Evolutionary conservation across 129 eudicot species (phyloP).

Genomic region (Pittosporum tobira): DNA sequence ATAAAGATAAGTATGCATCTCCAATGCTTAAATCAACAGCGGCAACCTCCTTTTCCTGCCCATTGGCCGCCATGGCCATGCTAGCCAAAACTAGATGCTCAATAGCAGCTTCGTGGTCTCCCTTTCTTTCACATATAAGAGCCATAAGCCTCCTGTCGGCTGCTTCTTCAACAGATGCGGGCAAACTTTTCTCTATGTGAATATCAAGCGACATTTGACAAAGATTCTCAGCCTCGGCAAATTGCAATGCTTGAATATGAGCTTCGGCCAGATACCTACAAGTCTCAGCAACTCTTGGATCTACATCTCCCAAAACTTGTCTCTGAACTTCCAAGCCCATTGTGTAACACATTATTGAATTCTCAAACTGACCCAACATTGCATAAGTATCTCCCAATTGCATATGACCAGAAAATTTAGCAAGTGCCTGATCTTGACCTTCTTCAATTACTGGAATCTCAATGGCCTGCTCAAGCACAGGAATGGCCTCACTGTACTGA

Average conservation of each 20-base stretch:
- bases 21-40: constrained; percentile 83
- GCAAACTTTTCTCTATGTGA: constrained; percentile 47
- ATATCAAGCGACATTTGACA: constrained; percentile 76
- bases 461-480: constrained; percentile 49
- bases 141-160: constrained; percentile 86
- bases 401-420: constrained; percentile 85
- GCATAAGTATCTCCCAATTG: constrained; percentile 83
- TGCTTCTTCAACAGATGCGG: constrained; percentile 67
- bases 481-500: constrained; percentile 63
- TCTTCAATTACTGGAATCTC: constrained; percentile 43
- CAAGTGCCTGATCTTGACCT: constrained; percentile 76
- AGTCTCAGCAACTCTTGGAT: constrained; percentile 75
- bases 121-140: constrained; percentile 66
- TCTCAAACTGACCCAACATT: constrained; percentile 75
- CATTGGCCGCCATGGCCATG: constrained; percentile 84
- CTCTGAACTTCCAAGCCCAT: constrained; percentile 63
- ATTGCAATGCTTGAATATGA: constrained; percentile 79
- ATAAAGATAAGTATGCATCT: constrained; percentile 58
- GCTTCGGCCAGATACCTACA: constrained; percentile 83
- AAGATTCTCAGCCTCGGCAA: constrained; percentile 66
- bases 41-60: constrained; percentile 71
- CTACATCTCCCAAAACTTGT: constrained; percentile 47
- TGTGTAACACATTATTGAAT: constrained; percentile 52
- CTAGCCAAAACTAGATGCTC: constrained; percentile 88
- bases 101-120: constrained; percentile 77